These are phyloP conservation scores for Gyromitra esculenta DNA, from an alignment of 2,329 filamentous ascomycete species.

Conservation along the genomic window DNA sequence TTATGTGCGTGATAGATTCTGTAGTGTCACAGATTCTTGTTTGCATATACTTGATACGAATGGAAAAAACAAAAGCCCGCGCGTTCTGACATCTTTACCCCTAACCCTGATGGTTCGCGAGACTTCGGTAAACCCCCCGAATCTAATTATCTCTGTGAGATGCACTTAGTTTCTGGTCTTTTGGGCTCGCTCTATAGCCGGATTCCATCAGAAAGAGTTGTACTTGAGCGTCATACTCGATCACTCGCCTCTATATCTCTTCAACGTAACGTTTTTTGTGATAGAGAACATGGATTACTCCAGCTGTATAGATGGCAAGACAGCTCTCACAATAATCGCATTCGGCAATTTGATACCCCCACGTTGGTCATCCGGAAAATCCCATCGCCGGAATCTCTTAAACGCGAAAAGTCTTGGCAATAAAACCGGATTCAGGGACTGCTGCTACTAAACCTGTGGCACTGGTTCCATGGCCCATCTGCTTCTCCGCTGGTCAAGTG, in stretches of 20 bases:
- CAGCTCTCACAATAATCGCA: neutral
- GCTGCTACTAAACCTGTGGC: neutral
- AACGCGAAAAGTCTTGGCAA: neutral
- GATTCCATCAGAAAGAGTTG: neutral
- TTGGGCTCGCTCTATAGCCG: neutral
- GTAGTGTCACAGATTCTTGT: slow-evolving; percentile 1
- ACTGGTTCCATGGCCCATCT: neutral
- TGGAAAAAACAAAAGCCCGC: neutral
- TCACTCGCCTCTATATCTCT: slow-evolving; percentile 20
- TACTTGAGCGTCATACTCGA: slow-evolving; percentile 6
- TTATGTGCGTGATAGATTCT: neutral
- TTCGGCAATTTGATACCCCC: neutral
- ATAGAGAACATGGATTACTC: neutral
- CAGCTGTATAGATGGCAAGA: neutral
- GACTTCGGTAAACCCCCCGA: neutral
- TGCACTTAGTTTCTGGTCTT: neutral
- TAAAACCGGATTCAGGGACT: neutral
- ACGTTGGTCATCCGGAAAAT: neutral
- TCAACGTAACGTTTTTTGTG: neutral
- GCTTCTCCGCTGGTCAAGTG: neutral
- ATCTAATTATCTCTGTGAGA: neutral
- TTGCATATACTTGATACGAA: neutral
- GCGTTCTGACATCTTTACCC: neutral
- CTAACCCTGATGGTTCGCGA: slow-evolving; percentile 28
- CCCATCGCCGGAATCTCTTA: neutral